Percentiles rank a stretch among this genome's conserved stretches.
phyloP scores from a whole-genome alignment of 495 filamentous ascomycete species.

The Lasiosphaeriaceae sp. region DNA sequence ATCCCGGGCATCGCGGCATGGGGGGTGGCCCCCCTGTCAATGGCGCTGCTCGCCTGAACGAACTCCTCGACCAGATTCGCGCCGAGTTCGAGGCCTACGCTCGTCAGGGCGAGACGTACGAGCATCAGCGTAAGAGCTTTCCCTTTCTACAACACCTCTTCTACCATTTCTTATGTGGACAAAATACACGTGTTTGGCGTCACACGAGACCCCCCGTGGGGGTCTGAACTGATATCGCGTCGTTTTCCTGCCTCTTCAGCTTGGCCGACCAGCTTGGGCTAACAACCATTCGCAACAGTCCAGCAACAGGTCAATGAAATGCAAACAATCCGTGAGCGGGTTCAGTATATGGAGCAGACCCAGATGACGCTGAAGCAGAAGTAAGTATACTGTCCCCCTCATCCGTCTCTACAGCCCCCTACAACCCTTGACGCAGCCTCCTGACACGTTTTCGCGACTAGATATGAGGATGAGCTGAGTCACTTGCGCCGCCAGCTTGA shows the following conservation, averaged over 20 bases:
- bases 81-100: constrained; percentile 84
- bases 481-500: constrained; percentile 87
- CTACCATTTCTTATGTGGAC: too few species aligned
- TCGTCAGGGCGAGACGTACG: constrained; percentile 71
- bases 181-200: too few species aligned
- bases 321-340: constrained; percentile 84
- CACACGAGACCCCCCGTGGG: too few species aligned
- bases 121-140: constrained; percentile 76
- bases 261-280: too few species aligned
- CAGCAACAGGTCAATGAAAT: constrained; percentile 77
- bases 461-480: constrained; percentile 89
- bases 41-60: constrained; percentile 63
- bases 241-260: too few species aligned
- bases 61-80: constrained; percentile 86
- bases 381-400: constrained; percentile 46
- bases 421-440: not conserved
- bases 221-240: too few species aligned
- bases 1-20: constrained; percentile 83
- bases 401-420: not conserved
- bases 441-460: constrained; percentile 33
- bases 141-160: too few species aligned
- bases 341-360: constrained; percentile 83
- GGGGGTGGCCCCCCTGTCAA: constrained; percentile 54
- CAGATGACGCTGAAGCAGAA: constrained; percentile 85
- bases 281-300: not conserved